A percentile compares a stretch with the other conserved stretches of the same genome.
Conservation (phyloP, 176 grass and related monocot species). For the Cenchrus americanus region DNA sequence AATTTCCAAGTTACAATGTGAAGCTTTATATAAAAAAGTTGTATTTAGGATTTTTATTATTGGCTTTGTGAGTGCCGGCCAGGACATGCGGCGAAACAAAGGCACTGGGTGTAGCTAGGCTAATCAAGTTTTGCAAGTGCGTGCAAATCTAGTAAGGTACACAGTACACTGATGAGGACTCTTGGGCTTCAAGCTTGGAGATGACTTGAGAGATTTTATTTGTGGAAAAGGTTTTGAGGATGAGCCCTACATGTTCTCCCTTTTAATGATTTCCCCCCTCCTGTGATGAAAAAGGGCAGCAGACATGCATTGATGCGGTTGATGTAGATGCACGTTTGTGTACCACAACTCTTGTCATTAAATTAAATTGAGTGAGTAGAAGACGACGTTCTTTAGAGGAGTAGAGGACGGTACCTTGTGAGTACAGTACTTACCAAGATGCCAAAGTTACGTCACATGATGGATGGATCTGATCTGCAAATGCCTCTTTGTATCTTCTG, state of each 20-base stretch:
- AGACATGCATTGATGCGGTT: slow-evolving; percentile 44
- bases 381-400: neutral
- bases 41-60: neutral
- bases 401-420: neutral
- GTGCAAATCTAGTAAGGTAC: slow-evolving; percentile 40
- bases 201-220: slow-evolving; percentile 19
- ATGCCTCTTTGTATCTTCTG: neutral
- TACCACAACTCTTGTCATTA: slow-evolving; percentile 26
- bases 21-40: neutral
- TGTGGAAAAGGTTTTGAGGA: neutral
- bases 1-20: neutral
- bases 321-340: slow-evolving; percentile 27
- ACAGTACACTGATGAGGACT: neutral
- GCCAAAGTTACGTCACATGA: neutral
- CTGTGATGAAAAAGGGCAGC: slow-evolving; percentile 14
- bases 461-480: slow-evolving; percentile 11
- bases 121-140: slow-evolving; percentile 24
- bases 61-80: slow-evolving; percentile 27
- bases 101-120: slow-evolving; percentile 1
- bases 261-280: neutral
- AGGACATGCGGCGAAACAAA: slow-evolving; percentile 47
- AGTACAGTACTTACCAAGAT: slow-evolving; percentile 21
- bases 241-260: slow-evolving; percentile 28
- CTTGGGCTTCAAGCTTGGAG: slow-evolving; percentile 45
- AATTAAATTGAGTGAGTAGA: neutral